Conservation (phyloP, 768 basidiomycete genomes). For the Pholiota microspora region DNA sequence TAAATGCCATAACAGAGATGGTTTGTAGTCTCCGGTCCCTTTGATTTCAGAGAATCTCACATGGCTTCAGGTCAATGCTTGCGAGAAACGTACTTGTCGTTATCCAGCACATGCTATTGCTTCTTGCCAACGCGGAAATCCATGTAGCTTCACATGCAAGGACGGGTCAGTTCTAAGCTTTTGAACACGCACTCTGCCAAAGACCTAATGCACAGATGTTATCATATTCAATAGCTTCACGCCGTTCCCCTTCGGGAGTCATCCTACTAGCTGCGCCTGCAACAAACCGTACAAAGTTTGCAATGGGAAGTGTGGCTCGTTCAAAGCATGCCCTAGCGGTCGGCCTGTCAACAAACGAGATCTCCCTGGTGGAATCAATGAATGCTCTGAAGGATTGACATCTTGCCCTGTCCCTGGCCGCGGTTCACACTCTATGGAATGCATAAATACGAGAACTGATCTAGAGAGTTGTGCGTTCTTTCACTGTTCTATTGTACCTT, state of each 20-base stretch:
- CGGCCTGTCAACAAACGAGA: constrained; percentile 29
- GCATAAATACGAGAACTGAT: constrained; percentile 43
- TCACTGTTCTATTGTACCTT: background rate
- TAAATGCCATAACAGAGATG: constrained; percentile 29
- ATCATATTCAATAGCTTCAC: constrained; percentile 17
- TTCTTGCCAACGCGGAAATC: constrained; percentile 30
- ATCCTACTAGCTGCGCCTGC: constrained; percentile 43
- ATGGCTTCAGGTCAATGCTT: constrained; percentile 11
- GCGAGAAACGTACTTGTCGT: constrained; percentile 24
- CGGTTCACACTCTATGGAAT: constrained; percentile 42
- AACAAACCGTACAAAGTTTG: constrained; percentile 38
- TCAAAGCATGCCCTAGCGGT: constrained; percentile 31
- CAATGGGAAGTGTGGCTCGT: constrained; percentile 46
- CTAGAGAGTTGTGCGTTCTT: constrained; percentile 51
- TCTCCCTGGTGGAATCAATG: constrained; percentile 17
- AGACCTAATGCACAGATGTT: background rate
- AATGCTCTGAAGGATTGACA: constrained; percentile 35
- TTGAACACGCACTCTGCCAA: background rate
- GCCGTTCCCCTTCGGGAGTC: constrained; percentile 25
- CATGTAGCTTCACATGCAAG: constrained; percentile 46
- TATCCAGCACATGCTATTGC: constrained; percentile 42
- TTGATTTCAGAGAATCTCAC: background rate
- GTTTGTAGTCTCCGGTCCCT: constrained; percentile 26
- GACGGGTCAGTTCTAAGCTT: constrained; percentile 37
- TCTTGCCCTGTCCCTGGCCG: constrained; percentile 45